These are phyloP conservation scores for Tremella mesenterica DNA, from an alignment of 768 basidiomycete genomes.

Conservation along the genomic window DNA sequence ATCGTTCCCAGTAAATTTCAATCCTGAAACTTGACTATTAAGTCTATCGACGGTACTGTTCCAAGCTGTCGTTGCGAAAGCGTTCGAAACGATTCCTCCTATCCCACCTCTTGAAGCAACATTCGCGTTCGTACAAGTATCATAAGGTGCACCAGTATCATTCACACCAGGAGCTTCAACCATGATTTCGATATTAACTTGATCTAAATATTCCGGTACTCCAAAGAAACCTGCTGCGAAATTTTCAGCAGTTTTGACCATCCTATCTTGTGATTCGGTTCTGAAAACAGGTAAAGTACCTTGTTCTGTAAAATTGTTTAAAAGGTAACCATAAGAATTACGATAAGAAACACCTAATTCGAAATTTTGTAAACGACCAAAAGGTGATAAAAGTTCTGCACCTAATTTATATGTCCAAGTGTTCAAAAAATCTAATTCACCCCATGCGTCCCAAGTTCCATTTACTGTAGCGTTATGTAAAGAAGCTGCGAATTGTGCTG, in stretches of 20 bases:
- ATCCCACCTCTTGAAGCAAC: conserved; percentile 18
- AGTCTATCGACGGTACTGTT: conserved; percentile 27
- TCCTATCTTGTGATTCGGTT: conserved; percentile 53
- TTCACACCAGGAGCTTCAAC: conserved; percentile 38
- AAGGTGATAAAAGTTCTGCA: conserved; percentile 27
- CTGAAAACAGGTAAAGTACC: conserved; percentile 51
- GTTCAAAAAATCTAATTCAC: conserved; percentile 32
- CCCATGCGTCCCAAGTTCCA: conserved; percentile 15
- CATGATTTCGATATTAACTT: conserved; percentile 38
- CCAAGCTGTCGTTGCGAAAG: conserved; percentile 24
- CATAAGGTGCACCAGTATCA: conserved; percentile 40
- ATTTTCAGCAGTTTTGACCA: conserved; percentile 53
- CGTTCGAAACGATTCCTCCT: conserved; percentile 25
- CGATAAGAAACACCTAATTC: conserved; percentile 34
- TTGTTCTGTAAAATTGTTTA: conserved; percentile 36
- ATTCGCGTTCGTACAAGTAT: conserved; percentile 32
- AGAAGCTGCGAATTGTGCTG: conserved; percentile 31
- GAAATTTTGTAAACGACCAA: conserved; percentile 40
- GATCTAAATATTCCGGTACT: conserved; percentile 48
- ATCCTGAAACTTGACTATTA: conserved; percentile 17
- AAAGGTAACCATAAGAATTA: conserved; percentile 30
- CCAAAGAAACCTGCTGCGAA: conserved; percentile 54
- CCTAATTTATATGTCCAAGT: conserved; percentile 38
- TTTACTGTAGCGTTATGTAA: conserved; percentile 26
- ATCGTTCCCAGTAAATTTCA: conserved; percentile 32